These are phyloP conservation scores for Aspergillus ellipticus DNA, from an alignment of 495 filamentous ascomycete genomes.

Conservation along the genomic window DNA sequence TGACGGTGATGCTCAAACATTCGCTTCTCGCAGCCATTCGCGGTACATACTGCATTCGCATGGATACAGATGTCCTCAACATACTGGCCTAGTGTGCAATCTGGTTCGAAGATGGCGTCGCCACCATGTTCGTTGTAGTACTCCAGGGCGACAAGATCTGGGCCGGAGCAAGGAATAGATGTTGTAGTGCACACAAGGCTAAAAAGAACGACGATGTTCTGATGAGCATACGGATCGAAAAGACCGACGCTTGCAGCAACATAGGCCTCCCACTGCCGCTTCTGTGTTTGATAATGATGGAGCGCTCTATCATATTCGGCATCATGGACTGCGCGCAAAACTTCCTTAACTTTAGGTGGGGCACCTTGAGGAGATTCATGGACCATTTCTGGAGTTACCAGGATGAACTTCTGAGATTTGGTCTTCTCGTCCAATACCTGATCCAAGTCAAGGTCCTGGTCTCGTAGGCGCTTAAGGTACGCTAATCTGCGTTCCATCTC, in stretches of 20 bases:
- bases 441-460: constrained; percentile 62
- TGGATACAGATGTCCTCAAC: constrained; percentile 84
- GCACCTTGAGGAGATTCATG: constrained; percentile 71
- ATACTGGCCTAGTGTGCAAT: constrained; percentile 92
- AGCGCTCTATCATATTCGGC: constrained; percentile 94
- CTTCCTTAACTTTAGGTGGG: constrained; percentile 82
- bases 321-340: constrained; percentile 89
- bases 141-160: constrained; percentile 76
- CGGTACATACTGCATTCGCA: constrained; percentile 69
- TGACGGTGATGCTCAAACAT: constrained; percentile 95
- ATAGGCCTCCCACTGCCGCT: constrained; percentile 91
- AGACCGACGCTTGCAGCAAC: constrained; percentile 70
- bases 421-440: constrained; percentile 54
- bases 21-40: constrained; percentile 80
- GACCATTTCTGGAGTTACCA: constrained; percentile 94
- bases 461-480: constrained; percentile 75
- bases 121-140: constrained; percentile 89
- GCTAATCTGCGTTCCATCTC: constrained; percentile 81
- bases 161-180: constrained; percentile 87
- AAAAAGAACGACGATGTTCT: constrained; percentile 92
- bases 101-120: constrained; percentile 64
- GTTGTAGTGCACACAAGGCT: constrained; percentile 88
- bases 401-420: constrained; percentile 68
- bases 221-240: constrained; percentile 91
- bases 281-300: constrained; percentile 92